Base-by-base conservation (phyloP, 2,329 filamentous ascomycete species). In the Exophiala lecanii-corni region DNA sequence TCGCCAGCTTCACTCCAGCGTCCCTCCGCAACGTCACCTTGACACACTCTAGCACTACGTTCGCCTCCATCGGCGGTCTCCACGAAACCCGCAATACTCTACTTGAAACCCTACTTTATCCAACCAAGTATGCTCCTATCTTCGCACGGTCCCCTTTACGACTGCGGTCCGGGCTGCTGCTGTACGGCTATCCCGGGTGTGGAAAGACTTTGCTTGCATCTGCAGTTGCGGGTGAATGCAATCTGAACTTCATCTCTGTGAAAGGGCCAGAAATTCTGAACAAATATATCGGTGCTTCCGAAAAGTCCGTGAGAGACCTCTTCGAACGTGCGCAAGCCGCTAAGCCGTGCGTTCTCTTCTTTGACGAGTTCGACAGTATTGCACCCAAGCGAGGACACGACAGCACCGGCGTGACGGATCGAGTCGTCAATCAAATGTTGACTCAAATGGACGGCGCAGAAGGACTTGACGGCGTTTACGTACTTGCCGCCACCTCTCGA, bases 371-470 rank as follows among this genome's bases (percentile, higher is more conserved):
- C 60, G 92, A 98, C 68, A 89, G 86, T 28, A 97, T 98, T 51
- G 94, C 94, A 0, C 92, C 92, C 2, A 98, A 97, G 67, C 79
- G 92, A 68, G 92, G 92, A 0, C 92, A 98, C 61, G 94, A 98
- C 63, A 92, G 85, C 2, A 98, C 92, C 0, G 92, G 94, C 53
- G 94, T 98, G n/a, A 98, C 92, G 1, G 94, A 98, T 65, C 81
- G 94, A 26, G 94, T 98, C 0, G 92, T 98, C 56, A 98, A 98
- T 63, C 94, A 98, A 71, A 80, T 98, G 44, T 76, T 98, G 9
- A 98, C 94, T 1, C 91, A 97, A 64, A 98, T 98, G 92, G 92
- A 98, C 59, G 92, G 92, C 59, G 92, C 92, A 0, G 94, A 98
- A 65, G 94, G 92, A 0, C 69, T 98, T 3, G 89, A 84, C 1